Evolutionary conservation across 176 grass and related monocot genomes (phyloP).

Genomic region (Rhynchospora pubera): DNA sequence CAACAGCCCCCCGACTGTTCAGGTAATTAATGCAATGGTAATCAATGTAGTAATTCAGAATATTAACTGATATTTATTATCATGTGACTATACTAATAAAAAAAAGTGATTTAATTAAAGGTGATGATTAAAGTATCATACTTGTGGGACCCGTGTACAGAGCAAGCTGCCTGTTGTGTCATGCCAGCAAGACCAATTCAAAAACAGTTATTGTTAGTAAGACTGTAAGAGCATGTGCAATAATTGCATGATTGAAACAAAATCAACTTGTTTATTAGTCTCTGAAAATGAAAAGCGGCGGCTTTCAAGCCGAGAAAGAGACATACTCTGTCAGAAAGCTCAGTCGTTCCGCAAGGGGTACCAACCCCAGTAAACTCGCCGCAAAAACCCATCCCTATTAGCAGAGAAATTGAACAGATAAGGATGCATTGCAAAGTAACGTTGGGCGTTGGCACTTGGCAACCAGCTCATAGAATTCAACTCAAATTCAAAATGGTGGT

Average conservation of each 20-base stretch:
- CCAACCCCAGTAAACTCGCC: slow-evolving; percentile 60
- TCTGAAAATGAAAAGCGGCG: not conserved
- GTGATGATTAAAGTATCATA: slow-evolving; percentile 21
- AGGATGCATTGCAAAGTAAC: not conserved
- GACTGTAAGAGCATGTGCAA: not conserved
- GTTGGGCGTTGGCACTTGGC: not conserved
- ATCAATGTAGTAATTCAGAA: not conserved
- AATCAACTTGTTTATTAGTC: not conserved
- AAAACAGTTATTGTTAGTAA: not conserved
- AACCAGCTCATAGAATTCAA: not conserved
- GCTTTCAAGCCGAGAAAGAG: not conserved
- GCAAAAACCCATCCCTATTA: slow-evolving; percentile 80
- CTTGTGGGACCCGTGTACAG: slow-evolving; percentile 75
- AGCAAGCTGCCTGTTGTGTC: slow-evolving; percentile 55
- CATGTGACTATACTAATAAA: not conserved
- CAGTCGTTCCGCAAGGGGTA: slow-evolving; percentile 82
- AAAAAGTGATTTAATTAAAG: not conserved
- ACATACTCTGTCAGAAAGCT: slow-evolving; percentile 97
- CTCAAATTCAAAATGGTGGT: not conserved
- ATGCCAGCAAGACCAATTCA: not conserved
- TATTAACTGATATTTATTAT: not conserved
- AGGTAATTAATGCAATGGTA: not conserved
- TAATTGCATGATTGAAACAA: not conserved
- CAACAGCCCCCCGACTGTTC: slow-evolving; percentile 77
- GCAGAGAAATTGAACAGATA: slow-evolving; percentile 4